phyloP scores from a whole-genome alignment of 352 stramenopile genomes.

The Phytophthora melonis region DNA sequence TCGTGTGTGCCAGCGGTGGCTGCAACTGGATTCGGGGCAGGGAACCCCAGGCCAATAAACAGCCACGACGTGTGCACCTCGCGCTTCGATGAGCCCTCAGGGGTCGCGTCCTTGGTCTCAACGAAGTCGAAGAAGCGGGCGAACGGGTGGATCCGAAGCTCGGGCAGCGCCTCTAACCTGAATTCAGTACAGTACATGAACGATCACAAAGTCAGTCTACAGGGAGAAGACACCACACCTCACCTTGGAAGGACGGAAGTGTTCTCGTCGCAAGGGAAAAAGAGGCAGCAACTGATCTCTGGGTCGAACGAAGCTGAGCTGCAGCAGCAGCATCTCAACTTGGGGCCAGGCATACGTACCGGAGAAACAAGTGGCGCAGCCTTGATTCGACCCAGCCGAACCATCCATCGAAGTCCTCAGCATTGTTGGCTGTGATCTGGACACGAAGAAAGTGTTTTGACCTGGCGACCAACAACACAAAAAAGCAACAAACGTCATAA shows the following conservation, averaged over 20 bases:
- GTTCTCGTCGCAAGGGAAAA: slow-evolving; percentile 1
- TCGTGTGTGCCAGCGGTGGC: slow-evolving; percentile 34
- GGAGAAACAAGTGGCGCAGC: slow-evolving; percentile 81
- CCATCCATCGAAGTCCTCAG: slow-evolving; percentile 73
- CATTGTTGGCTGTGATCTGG: slow-evolving; percentile 65
- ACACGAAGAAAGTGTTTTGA: slow-evolving; percentile 86
- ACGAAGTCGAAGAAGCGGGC: slow-evolving; percentile 85
- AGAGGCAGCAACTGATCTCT: neutral
- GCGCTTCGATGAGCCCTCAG: slow-evolving; percentile 19
- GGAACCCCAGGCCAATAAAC: slow-evolving; percentile 81
- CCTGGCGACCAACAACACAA: slow-evolving; percentile 36
- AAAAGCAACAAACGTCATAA: slow-evolving; percentile 20
- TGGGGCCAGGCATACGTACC: slow-evolving; percentile 44
- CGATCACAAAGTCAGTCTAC: slow-evolving; percentile 10
- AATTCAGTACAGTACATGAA: neutral
- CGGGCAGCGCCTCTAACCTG: slow-evolving; percentile 69
- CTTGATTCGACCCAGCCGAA: slow-evolving; percentile 91
- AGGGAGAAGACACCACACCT: neutral
- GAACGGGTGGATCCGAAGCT: slow-evolving; percentile 77
- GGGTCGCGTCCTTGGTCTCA: slow-evolving; percentile 24
- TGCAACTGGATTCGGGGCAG: slow-evolving; percentile 42
- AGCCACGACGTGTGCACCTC: slow-evolving; percentile 69
- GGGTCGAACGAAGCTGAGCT: neutral
- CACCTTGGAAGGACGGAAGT: neutral
- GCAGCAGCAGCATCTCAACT: neutral